phyloP scores from a whole-genome alignment of 352 stramenopile genomes.

The Phytophthora sansomeana region DNA sequence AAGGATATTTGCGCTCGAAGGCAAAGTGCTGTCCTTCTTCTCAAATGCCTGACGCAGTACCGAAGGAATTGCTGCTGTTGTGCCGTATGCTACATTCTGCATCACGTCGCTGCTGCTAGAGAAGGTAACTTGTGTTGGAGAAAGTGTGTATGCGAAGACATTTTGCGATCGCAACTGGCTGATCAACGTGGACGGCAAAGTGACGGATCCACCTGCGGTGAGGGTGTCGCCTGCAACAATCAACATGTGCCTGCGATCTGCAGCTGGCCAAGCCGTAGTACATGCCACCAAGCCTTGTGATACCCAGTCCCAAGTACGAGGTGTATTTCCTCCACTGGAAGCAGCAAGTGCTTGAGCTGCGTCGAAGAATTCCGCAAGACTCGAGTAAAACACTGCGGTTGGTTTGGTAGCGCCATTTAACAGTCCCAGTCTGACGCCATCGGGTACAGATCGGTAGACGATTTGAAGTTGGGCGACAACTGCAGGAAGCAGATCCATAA shows the following conservation, averaged over 20 bases:
- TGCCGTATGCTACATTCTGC: slow-evolving; percentile 28
- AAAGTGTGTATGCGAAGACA: slow-evolving; percentile 43
- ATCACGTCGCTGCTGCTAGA: slow-evolving; percentile 24
- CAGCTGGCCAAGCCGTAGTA: slow-evolving; percentile 34
- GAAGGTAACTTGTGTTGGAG: slow-evolving; percentile 20
- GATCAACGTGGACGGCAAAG: slow-evolving; percentile 19
- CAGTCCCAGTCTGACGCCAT: slow-evolving; percentile 42
- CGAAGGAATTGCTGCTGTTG: slow-evolving; percentile 27
- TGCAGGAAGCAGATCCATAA: slow-evolving; percentile 46
- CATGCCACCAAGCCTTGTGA: slow-evolving; percentile 14
- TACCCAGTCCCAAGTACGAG: slow-evolving; percentile 31
- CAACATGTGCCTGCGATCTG: slow-evolving; percentile 34
- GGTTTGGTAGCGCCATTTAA: slow-evolving; percentile 23
- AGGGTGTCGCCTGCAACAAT: slow-evolving; percentile 29
- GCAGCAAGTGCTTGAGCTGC: slow-evolving; percentile 23
- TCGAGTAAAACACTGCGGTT: slow-evolving; percentile 25
- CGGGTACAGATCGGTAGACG: slow-evolving; percentile 33
- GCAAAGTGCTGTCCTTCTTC: slow-evolving; percentile 34
- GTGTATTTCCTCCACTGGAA: not conserved
- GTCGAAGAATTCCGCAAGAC: slow-evolving; percentile 29
- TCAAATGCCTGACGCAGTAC: slow-evolving; percentile 39
- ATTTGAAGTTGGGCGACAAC: slow-evolving; percentile 48
- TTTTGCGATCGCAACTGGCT: slow-evolving; percentile 29
- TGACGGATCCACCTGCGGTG: slow-evolving; percentile 10
- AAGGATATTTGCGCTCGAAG: slow-evolving; percentile 31